Evolutionary conservation across 2,329 filamentous ascomycete genomes (phyloP), one percentile per base, ranked within the genome.

Genomic region (Pseudogymnoascus sp.): DNA sequence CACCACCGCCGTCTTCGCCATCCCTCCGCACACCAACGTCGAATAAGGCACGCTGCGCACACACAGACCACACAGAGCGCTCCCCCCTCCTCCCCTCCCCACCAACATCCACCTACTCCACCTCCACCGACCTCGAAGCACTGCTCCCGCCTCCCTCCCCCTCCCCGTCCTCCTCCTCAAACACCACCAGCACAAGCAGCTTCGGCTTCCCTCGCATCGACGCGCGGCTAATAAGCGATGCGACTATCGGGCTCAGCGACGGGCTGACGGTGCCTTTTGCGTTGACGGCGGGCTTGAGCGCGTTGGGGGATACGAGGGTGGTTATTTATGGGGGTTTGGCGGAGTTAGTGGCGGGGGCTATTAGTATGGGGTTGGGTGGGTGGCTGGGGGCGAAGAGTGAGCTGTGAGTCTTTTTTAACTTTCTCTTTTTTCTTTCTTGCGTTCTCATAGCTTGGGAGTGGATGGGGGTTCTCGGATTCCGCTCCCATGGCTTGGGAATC

Each of bases 261-360:
- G 84, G 84, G 5, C 74, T 87, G 66, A 87, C 84, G 0, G 84
- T 87, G 0, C 84, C 84, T 0, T 87, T 87, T 68, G 84, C 84
- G 1, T 73, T 87, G 8, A 86, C 83, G 1, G 84, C 84, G 2
- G 84, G 84, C 4, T 72, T 87, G 2, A 74, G 72, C 7, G 73
- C 74, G 1, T 69, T 82, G 58, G 79, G 79, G 6, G 75, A 78
- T 64, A 81, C 80, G 26, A 79, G 76, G 55, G 76, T 82, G 0
- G 80, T 82, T 21, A 76, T 88, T 3, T 79, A 83, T 65, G 84
- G 82, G 26, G 84, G 84, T 1, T 72, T 86, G 23, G 83, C 84
- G 0, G 84, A 87, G 70, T 74, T 86, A 26, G 81, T 85, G 66
- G 81, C 82, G 1, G 84, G 84, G 16, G 79, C 81, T 4, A 85